A percentile compares a stretch with the other conserved stretches of the same genome.
phyloP scores from a whole-genome alignment of 768 basidiomycete genomes.

The Suillus americanus region DNA sequence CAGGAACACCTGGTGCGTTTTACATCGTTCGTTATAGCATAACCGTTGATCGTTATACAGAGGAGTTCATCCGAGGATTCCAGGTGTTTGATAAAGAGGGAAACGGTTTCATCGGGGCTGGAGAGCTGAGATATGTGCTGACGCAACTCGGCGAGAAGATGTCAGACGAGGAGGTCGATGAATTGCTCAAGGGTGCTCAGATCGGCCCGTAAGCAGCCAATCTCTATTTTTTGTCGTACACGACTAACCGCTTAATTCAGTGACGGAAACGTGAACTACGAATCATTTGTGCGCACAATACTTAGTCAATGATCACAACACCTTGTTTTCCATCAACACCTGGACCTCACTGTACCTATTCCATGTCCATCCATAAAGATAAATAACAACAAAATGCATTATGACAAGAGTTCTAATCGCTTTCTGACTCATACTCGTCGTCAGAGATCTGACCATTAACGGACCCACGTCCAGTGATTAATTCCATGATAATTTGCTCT shows the following conservation, averaged over 20 bases:
- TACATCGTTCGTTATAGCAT: background rate
- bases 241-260: constrained; percentile 38
- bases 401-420: constrained; percentile 26
- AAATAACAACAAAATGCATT: constrained; percentile 2
- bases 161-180: constrained; percentile 96
- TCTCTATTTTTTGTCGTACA: background rate
- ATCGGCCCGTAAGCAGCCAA: constrained; percentile 65
- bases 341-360: background rate
- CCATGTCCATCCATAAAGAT: background rate
- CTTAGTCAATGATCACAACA: constrained; percentile 67
- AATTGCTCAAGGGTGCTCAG: constrained; percentile 94
- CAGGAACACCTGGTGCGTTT: constrained; percentile 83
- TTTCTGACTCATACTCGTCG: constrained; percentile 60
- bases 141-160: constrained; percentile 99
- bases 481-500: constrained; percentile 67
- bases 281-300: constrained; percentile 94
- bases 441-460: constrained; percentile 36
- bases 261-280: constrained; percentile 97
- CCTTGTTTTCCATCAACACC: background rate
- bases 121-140: constrained; percentile 75
- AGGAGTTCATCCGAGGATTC: constrained; percentile 99
- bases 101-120: constrained; percentile 67
- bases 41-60: constrained; percentile 39
- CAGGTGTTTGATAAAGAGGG: constrained; percentile 93
- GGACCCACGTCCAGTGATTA: constrained; percentile 22